A percentile compares a stretch with the other conserved stretches of the same genome.
Evolutionary conservation across 164 flowering plant species (phyloP).

Genomic region (Echeveria elegans): DNA sequence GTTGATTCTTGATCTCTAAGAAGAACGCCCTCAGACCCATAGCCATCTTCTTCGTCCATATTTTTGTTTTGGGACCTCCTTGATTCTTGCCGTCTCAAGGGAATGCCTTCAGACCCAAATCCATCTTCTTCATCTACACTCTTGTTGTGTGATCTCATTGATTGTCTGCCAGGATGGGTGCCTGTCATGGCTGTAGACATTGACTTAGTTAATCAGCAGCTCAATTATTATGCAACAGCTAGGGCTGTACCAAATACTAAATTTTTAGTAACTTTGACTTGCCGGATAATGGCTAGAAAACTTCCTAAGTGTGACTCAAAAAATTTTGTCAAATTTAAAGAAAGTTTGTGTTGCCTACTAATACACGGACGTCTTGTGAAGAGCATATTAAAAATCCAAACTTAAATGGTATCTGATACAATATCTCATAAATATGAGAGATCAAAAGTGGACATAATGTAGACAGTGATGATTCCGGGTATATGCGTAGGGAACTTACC

Average conservation of each 20-base stretch:
- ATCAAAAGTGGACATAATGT: too few relatives aligned
- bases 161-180: constrained; percentile 21
- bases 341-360: background rate
- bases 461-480: background rate
- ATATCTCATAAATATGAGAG: background rate
- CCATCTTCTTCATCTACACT: constrained; percentile 30
- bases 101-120: constrained; percentile 40
- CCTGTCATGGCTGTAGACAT: constrained; percentile 5
- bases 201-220: background rate
- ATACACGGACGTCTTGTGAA: background rate
- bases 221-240: background rate
- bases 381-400: too few relatives aligned
- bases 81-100: constrained; percentile 39
- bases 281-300: background rate
- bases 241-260: too few relatives aligned
- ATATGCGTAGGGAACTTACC: constrained; percentile 18
- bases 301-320: background rate
- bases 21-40: constrained; percentile 45
- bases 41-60: constrained; percentile 26
- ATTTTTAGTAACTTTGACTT: too few relatives aligned
- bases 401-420: too few relatives aligned
- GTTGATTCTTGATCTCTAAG: constrained; percentile 32
- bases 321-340: too few relatives aligned
- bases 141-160: constrained; percentile 14
- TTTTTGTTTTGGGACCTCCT: constrained; percentile 19